phyloP scores from a whole-genome alignment of 371 early-diverging fungal genomes.

The Parasitella parasitica region DNA sequence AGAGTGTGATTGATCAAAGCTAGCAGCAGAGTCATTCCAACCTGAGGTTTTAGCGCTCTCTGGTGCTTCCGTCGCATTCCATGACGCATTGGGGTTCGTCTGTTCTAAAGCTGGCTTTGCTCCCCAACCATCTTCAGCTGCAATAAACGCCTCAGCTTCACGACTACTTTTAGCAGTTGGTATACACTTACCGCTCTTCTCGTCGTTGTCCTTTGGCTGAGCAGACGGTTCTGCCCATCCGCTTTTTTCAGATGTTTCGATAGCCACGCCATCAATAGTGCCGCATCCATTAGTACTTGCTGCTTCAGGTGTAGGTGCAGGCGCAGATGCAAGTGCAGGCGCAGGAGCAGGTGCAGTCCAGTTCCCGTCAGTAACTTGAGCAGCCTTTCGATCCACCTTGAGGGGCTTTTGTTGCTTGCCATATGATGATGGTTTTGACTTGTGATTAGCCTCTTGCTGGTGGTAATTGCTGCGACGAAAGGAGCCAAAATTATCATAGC shows the following conservation, averaged over 20 bases:
- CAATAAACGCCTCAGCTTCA: neutral
- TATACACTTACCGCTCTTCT: too few relatives aligned
- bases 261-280: too few relatives aligned
- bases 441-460: neutral
- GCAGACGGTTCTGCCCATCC: neutral
- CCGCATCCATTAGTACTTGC: too few relatives aligned
- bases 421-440: neutral
- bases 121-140: neutral
- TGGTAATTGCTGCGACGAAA: neutral
- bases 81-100: neutral
- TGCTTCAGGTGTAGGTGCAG: too few relatives aligned
- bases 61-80: neutral
- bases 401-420: neutral
- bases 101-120: neutral
- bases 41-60: neutral
- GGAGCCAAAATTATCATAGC: neutral
- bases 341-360: too few relatives aligned
- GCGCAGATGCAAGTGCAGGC: too few relatives aligned
- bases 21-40: neutral
- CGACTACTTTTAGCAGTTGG: too few relatives aligned
- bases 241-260: neutral
- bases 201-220: neutral
- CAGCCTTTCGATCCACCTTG: neutral
- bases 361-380: too few relatives aligned
- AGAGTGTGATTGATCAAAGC: neutral